Conservation (phyloP, 2,329 filamentous ascomycete genomes). For the Gaeumannomyces sp. region DNA sequence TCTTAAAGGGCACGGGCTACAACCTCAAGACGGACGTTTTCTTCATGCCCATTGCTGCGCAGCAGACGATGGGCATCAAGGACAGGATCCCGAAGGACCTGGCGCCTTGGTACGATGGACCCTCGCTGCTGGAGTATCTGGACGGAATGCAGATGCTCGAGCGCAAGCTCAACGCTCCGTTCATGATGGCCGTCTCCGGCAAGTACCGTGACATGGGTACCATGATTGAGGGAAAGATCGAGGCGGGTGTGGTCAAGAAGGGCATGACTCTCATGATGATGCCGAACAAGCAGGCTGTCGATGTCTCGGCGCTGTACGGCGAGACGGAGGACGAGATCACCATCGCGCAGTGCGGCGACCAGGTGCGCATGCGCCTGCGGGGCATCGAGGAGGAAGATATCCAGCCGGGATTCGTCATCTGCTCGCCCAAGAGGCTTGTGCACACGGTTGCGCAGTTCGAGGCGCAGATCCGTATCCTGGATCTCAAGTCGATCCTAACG, state of each 20-base stretch:
- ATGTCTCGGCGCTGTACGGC: constrained; percentile 81
- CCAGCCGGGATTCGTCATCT: constrained; percentile 89
- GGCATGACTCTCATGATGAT: constrained; percentile 83
- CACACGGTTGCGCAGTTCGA: constrained; percentile 88
- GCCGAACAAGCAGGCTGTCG: constrained; percentile 81
- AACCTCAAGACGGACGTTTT: constrained; percentile 88
- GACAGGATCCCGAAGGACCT: constrained; percentile 71
- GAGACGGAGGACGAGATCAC: constrained; percentile 91
- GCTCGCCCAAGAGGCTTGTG: constrained; percentile 87
- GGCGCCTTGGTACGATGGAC: constrained; percentile 79
- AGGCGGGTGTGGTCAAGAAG: constrained; percentile 92
- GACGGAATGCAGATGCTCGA: constrained; percentile 65
- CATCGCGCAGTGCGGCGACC: constrained; percentile 83
- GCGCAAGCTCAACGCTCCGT: constrained; percentile 95
- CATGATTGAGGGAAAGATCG: constrained; percentile 95
- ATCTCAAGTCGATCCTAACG: constrained; percentile 88
- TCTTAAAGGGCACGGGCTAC: constrained; percentile 89
- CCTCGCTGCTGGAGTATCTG: constrained; percentile 91
- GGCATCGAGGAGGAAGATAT: constrained; percentile 98
- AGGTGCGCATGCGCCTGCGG: constrained; percentile 84
- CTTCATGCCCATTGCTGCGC: constrained; percentile 95
- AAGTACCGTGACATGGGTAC: constrained; percentile 98
- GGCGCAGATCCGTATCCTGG: constrained; percentile 91
- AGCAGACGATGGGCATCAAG: constrained; percentile 82
- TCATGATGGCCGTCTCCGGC: constrained; percentile 97